A percentile compares a stretch with the other conserved stretches of the same genome.
Conservation (phyloP, 805 yeast species). For the Starmerella asiatica region DNA sequence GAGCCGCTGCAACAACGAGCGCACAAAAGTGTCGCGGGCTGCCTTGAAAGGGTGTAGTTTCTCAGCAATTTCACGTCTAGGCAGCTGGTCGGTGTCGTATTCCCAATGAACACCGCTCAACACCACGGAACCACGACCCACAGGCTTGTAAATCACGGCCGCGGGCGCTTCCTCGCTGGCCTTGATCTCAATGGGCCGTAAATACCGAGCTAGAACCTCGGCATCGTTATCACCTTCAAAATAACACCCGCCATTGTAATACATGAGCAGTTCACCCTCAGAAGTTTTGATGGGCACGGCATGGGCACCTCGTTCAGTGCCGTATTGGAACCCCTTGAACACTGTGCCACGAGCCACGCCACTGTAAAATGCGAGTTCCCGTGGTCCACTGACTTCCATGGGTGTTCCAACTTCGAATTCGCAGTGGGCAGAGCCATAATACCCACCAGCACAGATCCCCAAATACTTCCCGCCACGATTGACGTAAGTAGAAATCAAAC, state of each 20-base stretch:
- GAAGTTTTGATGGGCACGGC: slow-evolving; percentile 32
- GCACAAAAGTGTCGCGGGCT: slow-evolving; percentile 43
- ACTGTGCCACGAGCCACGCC: slow-evolving; percentile 78
- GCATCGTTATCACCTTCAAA: slow-evolving; percentile 54
- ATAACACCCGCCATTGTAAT: slow-evolving; percentile 83
- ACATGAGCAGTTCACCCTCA: slow-evolving; percentile 23
- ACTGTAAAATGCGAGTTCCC: slow-evolving; percentile 72
- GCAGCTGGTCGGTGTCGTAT: slow-evolving; percentile 36
- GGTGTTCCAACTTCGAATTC: slow-evolving; percentile 71
- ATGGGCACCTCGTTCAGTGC: slow-evolving; percentile 60
- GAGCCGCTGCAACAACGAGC: slow-evolving; percentile 40
- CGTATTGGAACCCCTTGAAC: slow-evolving; percentile 65
- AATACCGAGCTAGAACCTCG: slow-evolving; percentile 60
- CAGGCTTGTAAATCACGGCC: slow-evolving; percentile 54
- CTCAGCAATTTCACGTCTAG: slow-evolving; percentile 24
- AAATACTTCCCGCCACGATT: slow-evolving; percentile 66
- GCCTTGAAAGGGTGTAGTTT: slow-evolving; percentile 34
- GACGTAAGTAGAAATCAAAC: slow-evolving; percentile 48
- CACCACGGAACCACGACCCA: slow-evolving; percentile 64
- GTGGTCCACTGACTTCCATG: slow-evolving; percentile 71
- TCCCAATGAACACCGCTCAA: slow-evolving; percentile 88
- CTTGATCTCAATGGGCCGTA: slow-evolving; percentile 41
- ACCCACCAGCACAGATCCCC: slow-evolving; percentile 95
- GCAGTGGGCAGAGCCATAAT: slow-evolving; percentile 57
- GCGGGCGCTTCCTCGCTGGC: slow-evolving; percentile 34